These are phyloP conservation scores for Neurospora sp. DNA, from an alignment of 2,329 filamentous ascomycete species.

Conservation along the genomic window DNA sequence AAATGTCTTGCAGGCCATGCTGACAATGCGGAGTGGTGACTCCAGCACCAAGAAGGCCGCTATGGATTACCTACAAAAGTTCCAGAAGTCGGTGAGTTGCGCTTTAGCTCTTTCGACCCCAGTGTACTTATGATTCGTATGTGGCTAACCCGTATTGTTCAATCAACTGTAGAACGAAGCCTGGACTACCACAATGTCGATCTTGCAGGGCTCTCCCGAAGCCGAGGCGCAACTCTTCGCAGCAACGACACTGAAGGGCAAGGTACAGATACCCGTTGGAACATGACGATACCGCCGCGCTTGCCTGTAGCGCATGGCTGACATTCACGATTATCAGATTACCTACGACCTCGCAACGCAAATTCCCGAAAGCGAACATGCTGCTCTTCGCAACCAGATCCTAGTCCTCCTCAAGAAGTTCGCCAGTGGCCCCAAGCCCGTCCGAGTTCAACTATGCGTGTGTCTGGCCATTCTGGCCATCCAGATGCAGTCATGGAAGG, in stretches of 20 bases:
- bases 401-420: slow-evolving; percentile 73
- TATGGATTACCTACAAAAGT: slow-evolving; percentile 73
- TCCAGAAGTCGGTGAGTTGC: slow-evolving; percentile 87
- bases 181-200: slow-evolving; percentile 79
- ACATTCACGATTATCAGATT: slow-evolving; percentile 51
- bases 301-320: slow-evolving; percentile 1
- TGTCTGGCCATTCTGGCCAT: slow-evolving; percentile 91
- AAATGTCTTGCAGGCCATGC: slow-evolving; percentile 73
- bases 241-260: slow-evolving; percentile 93
- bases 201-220: slow-evolving; percentile 73
- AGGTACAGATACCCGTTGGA: slow-evolving; percentile 47
- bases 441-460: slow-evolving; percentile 86
- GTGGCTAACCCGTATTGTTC: slow-evolving; percentile 10
- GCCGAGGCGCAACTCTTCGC: slow-evolving; percentile 89
- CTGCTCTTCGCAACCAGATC: slow-evolving; percentile 73
- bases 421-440: slow-evolving; percentile 71
- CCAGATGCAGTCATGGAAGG: slow-evolving; percentile 92
- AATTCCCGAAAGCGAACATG: slow-evolving; percentile 64
- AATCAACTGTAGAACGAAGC: slow-evolving; percentile 63
- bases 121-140: slow-evolving; percentile 2
- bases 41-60: slow-evolving; percentile 83
- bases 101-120: neutral
- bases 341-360: slow-evolving; percentile 87
- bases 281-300: slow-evolving; percentile 3
- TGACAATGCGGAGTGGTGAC: slow-evolving; percentile 82